These are phyloP conservation scores for Dryas octopetala DNA, from an alignment of 306 rosid genomes.

Conservation along the genomic window DNA sequence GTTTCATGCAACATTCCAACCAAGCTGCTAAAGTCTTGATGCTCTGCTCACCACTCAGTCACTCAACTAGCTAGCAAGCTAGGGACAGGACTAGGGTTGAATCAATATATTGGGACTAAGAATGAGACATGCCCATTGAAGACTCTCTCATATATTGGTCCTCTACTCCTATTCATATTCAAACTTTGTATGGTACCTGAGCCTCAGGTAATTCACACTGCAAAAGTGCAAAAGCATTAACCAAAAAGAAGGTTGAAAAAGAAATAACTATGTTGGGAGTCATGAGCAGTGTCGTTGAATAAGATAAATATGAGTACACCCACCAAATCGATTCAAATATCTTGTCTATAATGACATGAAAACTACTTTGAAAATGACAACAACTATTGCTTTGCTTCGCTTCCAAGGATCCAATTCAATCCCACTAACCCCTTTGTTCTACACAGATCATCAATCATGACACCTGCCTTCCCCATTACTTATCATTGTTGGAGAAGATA, in stretches of 20 bases:
- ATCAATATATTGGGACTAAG: not conserved
- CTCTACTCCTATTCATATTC: not conserved
- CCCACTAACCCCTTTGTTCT: no score
- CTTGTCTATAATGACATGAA: slow-evolving; percentile 39
- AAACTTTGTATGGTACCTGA: not conserved
- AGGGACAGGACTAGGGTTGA: no score
- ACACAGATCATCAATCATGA: no score
- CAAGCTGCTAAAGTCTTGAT: not conserved
- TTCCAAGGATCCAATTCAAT: slow-evolving; percentile 7
- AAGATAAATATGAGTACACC: slow-evolving; percentile 35
- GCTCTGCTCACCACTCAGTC: not conserved
- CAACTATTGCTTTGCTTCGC: slow-evolving; percentile 16
- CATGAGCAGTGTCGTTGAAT: slow-evolving; percentile 48
- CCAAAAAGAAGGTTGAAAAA: not conserved
- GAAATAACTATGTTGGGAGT: not conserved
- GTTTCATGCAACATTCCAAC: slow-evolving; percentile 51
- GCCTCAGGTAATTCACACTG: not conserved
- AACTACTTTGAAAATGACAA: slow-evolving; percentile 39
- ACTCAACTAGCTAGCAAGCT: no score
- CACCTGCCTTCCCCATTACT: no score
- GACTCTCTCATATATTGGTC: not conserved
- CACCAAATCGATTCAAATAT: slow-evolving; percentile 47
- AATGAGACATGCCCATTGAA: no score
- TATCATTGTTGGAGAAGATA: no score
- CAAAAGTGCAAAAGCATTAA: not conserved